Conservation (phyloP, 139 green algal species). For the Chlorella sp. region DNA sequence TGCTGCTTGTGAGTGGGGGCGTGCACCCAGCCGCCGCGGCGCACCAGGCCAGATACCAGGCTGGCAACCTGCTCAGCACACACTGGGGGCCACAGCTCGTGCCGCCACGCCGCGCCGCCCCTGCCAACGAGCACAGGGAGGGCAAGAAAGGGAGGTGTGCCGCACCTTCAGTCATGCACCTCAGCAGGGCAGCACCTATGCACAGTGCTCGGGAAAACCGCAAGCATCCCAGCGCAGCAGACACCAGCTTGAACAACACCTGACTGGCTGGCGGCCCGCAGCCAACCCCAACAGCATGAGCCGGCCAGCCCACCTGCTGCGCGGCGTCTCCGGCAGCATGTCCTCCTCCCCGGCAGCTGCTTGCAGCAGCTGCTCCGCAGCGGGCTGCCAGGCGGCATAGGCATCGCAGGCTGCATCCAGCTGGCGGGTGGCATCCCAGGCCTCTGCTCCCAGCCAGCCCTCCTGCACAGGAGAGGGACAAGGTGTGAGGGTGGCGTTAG, state of each 20-base stretch:
- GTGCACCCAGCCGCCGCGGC: slow-evolving; percentile 24
- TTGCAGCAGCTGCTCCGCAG: background rate
- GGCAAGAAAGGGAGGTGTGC: background rate
- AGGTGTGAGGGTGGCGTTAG: too few species aligned
- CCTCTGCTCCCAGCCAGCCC: slow-evolving; percentile 56
- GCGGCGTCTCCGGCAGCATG: slow-evolving; percentile 32
- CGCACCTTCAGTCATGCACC: background rate
- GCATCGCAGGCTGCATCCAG: slow-evolving; percentile 40
- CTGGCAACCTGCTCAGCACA: slow-evolving; percentile 25
- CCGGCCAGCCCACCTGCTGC: slow-evolving; percentile 5
- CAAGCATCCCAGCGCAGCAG: too few species aligned
- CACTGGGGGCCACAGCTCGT: slow-evolving; percentile 37
- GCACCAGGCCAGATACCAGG: slow-evolving; percentile 19
- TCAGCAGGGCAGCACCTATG: too few species aligned
- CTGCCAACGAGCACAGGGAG: background rate
- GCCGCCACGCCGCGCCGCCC: slow-evolving; percentile 8
- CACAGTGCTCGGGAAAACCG: too few species aligned
- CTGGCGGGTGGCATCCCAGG: slow-evolving; percentile 44
- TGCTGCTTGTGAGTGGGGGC: background rate
- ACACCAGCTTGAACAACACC: too few species aligned
- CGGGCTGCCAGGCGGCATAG: slow-evolving; percentile 50
- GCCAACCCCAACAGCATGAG: too few species aligned
- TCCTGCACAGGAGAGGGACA: background rate
- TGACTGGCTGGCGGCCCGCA: too few species aligned
- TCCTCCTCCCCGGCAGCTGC: slow-evolving; percentile 1